Base-by-base conservation (phyloP, 1,284 basidiomycete species). In the Heterobasidion annosum region DNA sequence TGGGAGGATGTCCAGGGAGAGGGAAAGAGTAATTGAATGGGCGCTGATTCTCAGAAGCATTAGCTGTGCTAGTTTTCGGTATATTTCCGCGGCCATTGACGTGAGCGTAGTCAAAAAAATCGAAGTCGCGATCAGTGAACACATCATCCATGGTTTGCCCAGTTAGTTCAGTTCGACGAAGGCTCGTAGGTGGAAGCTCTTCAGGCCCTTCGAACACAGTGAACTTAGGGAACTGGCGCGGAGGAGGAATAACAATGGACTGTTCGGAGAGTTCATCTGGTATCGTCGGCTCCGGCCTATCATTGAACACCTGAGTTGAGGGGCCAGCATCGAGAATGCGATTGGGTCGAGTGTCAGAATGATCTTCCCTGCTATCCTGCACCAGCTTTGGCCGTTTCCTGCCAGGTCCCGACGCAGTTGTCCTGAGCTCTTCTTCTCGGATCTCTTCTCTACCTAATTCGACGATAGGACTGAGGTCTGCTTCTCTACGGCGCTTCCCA, bases 401-500 rank as follows among this genome's bases (percentile, higher is more conserved):
- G 46, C 65, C 68, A 3, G 77, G 79, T 40, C 72, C 72, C 35
- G 69, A 55, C 18, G 70, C 69, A 51, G 62, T 65, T 49, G 57
- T 66, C 63, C 70, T 66, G 8, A 68, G 61, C 54, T 73, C 75
- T 44, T 61, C 65, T 53, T 74, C 72, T 25, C 4, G 25, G 63
- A 59, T 9, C 64, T 57, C 8, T 63, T 66, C 15, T 65, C 71
- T 51, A 73, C 72, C 55, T 71, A 63, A 15, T 65, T 70, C 37
- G 67, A 72, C 68, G 35, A 71, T 61, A 53, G 69, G 66, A 59
- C 73, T 76, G 15, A 70, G 67, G 13, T 70, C 65, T 1, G 77
- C 70, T 57, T 80, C 79, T 56, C 84, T 74, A 51, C 70, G 75
- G 34, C 82, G 78, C 64, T 88, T 88, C 10, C 85, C 85, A 19